A percentile compares a stretch with the other conserved stretches of the same genome.
Evolutionary conservation across 805 yeast genomes (phyloP).

Genomic region (Hanseniaspora osmophila): DNA sequence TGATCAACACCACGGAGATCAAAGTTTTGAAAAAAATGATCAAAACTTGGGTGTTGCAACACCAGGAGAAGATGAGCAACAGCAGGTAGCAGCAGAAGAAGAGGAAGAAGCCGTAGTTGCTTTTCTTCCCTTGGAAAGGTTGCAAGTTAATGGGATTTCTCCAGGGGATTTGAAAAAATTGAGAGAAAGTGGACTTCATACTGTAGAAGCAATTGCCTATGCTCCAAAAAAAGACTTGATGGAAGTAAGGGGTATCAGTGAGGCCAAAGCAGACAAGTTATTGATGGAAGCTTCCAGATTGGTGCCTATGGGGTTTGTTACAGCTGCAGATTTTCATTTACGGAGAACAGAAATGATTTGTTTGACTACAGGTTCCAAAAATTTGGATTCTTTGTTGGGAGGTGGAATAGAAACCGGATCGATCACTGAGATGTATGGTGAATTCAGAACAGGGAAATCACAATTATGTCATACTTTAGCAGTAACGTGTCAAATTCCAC

Average conservation of each 20-base stretch:
- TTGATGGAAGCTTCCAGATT: constrained; percentile 69
- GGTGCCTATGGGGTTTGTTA: constrained; percentile 94
- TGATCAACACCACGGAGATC: neutral
- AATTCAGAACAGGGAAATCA: constrained; percentile 93
- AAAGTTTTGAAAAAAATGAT: neutral
- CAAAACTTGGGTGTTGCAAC: neutral
- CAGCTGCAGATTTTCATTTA: constrained; percentile 87
- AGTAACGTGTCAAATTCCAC: constrained; percentile 89
- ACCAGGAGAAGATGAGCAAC: neutral
- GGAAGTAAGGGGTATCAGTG: constrained; percentile 82
- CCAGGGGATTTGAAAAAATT: constrained; percentile 65
- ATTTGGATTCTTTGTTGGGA: constrained; percentile 80
- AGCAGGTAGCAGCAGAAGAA: constrained; percentile 20
- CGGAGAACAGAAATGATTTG: constrained; percentile 84
- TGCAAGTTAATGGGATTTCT: constrained; percentile 74
- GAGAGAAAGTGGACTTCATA: constrained; percentile 69
- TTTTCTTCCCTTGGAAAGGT: constrained; percentile 22
- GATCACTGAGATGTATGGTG: constrained; percentile 92
- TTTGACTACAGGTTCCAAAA: constrained; percentile 89
- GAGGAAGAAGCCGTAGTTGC: constrained; percentile 33
- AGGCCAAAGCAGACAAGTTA: constrained; percentile 82
- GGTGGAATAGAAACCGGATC: constrained; percentile 98
- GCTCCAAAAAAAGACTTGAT: constrained; percentile 73
- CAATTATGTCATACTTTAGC: constrained; percentile 94
- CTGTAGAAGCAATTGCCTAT: constrained; percentile 86